Conservation (phyloP, 139 green algal genomes). For the Tetratostichococcus sp. region DNA sequence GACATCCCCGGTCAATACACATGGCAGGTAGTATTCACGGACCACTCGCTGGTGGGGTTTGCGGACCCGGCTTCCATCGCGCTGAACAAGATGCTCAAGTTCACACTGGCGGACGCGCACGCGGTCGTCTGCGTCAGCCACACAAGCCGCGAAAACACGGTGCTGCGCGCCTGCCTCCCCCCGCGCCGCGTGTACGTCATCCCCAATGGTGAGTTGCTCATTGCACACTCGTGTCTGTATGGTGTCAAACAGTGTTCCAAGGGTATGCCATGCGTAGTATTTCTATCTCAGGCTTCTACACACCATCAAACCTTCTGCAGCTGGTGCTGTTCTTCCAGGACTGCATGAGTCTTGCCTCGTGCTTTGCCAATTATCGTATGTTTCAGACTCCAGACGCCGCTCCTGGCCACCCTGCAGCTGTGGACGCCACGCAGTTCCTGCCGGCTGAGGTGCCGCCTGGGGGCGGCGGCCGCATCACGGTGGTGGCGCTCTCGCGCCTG, state of each 20-base stretch:
- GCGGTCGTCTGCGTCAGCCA: conserved; percentile 90
- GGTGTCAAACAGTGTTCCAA: no score
- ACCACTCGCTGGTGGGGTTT: conserved; percentile 97
- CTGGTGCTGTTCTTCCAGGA: no score
- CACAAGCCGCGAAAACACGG: conserved; percentile 96
- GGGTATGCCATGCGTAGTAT: no score
- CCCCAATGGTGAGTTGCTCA: conserved; percentile 78
- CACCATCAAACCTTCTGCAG: no score
- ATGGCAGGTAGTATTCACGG: conserved; percentile 85
- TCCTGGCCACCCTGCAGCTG: conserved; percentile 66
- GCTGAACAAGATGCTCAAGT: conserved; percentile 86
- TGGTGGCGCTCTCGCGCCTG: conserved; percentile 83
- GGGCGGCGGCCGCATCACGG: conserved; percentile 25
- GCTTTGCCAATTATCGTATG: no score
- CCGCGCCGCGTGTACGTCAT: conserved; percentile 88
- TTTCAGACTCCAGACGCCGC: no score
- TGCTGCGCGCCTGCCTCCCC: conserved; percentile 83
- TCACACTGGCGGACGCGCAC: conserved; percentile 68
- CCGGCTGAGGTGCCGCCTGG: conserved; percentile 33
- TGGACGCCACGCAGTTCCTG: conserved; percentile 75
- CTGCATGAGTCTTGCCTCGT: not conserved
- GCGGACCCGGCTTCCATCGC: conserved; percentile 76
- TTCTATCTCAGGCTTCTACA: no score
- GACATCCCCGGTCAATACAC: no score
- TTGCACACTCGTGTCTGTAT: no score